Evolutionary conservation across 2,329 filamentous ascomycete genomes (phyloP).

Genomic region (Xylariaceae sp.): DNA sequence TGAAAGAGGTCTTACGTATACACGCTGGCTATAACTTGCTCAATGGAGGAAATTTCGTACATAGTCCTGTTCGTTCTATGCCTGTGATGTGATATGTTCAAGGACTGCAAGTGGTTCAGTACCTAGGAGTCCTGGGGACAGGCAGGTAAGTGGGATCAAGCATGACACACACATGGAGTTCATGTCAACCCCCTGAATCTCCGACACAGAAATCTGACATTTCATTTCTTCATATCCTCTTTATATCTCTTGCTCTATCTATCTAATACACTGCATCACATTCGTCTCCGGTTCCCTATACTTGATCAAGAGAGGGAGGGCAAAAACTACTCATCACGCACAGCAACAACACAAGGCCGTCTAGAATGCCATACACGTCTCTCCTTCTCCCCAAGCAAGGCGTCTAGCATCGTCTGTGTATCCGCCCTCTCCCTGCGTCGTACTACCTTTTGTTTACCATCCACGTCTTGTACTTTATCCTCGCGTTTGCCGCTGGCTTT

Average conservation of each 20-base stretch:
- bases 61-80: no score
- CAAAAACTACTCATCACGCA: constrained; percentile 38
- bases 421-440: constrained; percentile 38
- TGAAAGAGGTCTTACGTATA: no score
- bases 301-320: neutral
- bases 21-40: no score
- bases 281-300: no score
- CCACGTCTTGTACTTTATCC: neutral
- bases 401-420: constrained; percentile 54
- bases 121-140: no score
- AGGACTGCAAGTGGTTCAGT: no score
- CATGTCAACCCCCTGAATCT: neutral
- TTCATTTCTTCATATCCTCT: neutral
- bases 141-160: no score
- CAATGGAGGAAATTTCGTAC: no score
- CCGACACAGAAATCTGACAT: neutral
- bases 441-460: constrained; percentile 15
- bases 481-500: constrained; percentile 21
- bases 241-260: neutral
- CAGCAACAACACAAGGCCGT: constrained; percentile 50
- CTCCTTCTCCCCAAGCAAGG: constrained; percentile 53
- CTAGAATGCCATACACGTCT: constrained; percentile 61
- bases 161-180: neutral
- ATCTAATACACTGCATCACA: neutral
- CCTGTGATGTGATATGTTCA: no score